Conservation (phyloP, 2,329 filamentous ascomycete species). For the Plectosphaerella cucumerina region DNA sequence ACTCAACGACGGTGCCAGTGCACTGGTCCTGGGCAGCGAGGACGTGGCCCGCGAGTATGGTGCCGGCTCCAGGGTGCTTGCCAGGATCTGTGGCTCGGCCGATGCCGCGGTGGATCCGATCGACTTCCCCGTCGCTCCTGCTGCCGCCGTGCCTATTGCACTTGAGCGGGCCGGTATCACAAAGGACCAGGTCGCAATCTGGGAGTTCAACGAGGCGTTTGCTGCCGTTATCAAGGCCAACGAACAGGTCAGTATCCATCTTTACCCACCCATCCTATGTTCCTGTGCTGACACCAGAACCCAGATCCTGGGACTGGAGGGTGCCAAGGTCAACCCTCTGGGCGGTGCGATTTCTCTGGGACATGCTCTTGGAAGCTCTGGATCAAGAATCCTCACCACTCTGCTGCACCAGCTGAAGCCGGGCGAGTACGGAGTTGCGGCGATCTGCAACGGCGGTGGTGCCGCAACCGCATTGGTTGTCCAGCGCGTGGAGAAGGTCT, state of each 20-base stretch:
- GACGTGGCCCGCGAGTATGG: conserved; percentile 79
- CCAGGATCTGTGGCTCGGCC: conserved; percentile 77
- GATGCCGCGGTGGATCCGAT: conserved; percentile 89
- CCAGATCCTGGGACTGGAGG: conserved; percentile 74
- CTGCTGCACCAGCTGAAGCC: conserved; percentile 86
- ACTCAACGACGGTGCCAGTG: conserved; percentile 91
- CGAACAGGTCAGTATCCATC: conserved; percentile 59
- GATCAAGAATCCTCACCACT: conserved; percentile 84
- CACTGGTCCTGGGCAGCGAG: conserved; percentile 79
- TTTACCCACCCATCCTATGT: neutral
- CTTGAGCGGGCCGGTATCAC: conserved; percentile 84
- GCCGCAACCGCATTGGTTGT: conserved; percentile 90
- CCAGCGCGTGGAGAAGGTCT: conserved; percentile 67
- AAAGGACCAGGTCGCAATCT: conserved; percentile 86
- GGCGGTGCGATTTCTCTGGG: conserved; percentile 91
- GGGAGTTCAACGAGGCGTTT: conserved; percentile 99
- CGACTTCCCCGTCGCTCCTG: conserved; percentile 90
- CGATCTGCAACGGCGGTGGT: conserved; percentile 95
- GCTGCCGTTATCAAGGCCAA: conserved; percentile 94
- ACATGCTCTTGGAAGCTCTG: conserved; percentile 89
- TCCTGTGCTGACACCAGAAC: conserved; percentile 7
- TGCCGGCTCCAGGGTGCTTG: conserved; percentile 73
- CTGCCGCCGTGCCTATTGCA: conserved; percentile 88
- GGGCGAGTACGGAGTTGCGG: conserved; percentile 90
- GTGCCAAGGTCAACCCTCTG: conserved; percentile 78